Evolutionary conservation across 78 protist genomes (phyloP).

Genomic region (Emiliania huxleyi): DNA sequence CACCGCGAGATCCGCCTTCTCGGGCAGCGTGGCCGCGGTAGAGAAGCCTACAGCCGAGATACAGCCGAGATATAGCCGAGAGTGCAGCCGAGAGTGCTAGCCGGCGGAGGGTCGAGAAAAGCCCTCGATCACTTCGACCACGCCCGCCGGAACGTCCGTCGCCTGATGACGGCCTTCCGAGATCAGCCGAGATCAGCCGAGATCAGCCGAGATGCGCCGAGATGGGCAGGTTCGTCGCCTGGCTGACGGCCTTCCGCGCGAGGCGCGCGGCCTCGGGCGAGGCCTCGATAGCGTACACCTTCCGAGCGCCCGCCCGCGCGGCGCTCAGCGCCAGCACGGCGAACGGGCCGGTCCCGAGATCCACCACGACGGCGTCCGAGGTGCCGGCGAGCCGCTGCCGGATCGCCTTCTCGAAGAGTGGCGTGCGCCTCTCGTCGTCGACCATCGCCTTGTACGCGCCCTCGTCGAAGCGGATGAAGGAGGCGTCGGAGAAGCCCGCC

Average conservation of each 20-base stretch:
- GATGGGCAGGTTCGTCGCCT: too few relatives aligned
- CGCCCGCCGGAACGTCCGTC: neutral
- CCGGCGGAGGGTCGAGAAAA: too few relatives aligned
- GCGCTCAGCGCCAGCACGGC: slow-evolving; percentile 37
- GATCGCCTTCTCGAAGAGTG: neutral
- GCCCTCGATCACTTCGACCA: slow-evolving; percentile 1
- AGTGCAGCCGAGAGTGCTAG: too few relatives aligned
- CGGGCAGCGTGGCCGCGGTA: neutral
- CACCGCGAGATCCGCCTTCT: neutral
- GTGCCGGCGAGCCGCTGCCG: neutral
- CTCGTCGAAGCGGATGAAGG: neutral
- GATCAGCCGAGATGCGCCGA: too few relatives aligned
- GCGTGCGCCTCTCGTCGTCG: slow-evolving; percentile 1
- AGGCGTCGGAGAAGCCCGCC: neutral
- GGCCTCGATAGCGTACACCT: slow-evolving; percentile 47
- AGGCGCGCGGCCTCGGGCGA: neutral
- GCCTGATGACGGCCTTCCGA: too few relatives aligned
- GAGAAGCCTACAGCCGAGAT: too few relatives aligned
- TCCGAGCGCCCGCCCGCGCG: slow-evolving; percentile 23
- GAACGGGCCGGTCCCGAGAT: slow-evolving; percentile 42
- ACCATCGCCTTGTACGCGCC: neutral
- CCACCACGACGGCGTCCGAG: neutral
- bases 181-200: too few relatives aligned
- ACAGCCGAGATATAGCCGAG: too few relatives aligned
- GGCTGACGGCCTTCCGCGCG: neutral